Evolutionary conservation across 179 eudicot genomes (phyloP).

Genomic region (Silene vulgaris): DNA sequence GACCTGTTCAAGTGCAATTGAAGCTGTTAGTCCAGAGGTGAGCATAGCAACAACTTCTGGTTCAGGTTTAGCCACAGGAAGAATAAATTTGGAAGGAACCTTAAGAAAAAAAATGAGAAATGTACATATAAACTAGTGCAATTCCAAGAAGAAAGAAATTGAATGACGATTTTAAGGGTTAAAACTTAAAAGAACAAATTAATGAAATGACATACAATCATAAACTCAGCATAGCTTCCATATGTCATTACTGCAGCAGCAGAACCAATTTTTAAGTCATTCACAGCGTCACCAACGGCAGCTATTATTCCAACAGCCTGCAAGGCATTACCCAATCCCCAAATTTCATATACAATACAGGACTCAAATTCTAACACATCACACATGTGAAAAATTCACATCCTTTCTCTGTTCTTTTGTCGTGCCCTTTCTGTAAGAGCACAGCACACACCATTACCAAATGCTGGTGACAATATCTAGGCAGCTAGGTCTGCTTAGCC

Average conservation of each 20-base stretch:
- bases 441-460: background rate
- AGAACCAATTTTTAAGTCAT: slow-evolving; percentile 59
- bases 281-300: slow-evolving; percentile 71
- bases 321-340: slow-evolving; percentile 16
- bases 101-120: slow-evolving; percentile 22
- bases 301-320: slow-evolving; percentile 96
- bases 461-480: background rate
- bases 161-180: background rate
- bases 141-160: slow-evolving; percentile 10
- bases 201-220: slow-evolving; percentile 44
- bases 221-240: slow-evolving; percentile 90
- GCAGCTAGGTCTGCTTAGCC: background rate
- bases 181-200: background rate
- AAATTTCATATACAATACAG: slow-evolving; percentile 4
- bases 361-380: slow-evolving; percentile 1
- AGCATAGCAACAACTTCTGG: slow-evolving; percentile 99
- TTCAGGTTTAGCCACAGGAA: slow-evolving; percentile 91
- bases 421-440: background rate
- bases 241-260: slow-evolving; percentile 92
- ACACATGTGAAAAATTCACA: background rate
- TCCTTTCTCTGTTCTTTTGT: background rate
- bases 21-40: slow-evolving; percentile 96
- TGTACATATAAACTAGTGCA: background rate
- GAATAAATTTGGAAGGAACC: slow-evolving; percentile 83
- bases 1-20: slow-evolving; percentile 93